Base-by-base conservation (phyloP, 495 filamentous ascomycete genomes). In the Aspergillus haitiensis region DNA sequence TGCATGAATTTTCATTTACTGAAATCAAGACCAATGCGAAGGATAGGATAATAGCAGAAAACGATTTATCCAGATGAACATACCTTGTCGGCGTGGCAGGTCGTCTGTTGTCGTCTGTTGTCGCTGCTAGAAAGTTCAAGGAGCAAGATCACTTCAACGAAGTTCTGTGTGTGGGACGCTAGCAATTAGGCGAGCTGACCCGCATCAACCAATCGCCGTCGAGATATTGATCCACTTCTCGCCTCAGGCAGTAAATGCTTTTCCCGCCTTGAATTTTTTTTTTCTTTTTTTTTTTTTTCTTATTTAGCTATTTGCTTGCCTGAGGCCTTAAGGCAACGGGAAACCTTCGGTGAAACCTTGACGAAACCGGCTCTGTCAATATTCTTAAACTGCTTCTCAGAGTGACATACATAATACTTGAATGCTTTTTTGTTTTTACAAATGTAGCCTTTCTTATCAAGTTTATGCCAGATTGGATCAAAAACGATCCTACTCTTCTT, bases 71-170 rank as follows among this genome's bases (percentile, higher is more conserved):
- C 21, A 51, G 51, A 32, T n/a, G 6, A 62, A 68, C 76, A 64
- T 79, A 80, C 77, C 77, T 80, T 80, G 77, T 78, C 77, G 77
- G 72, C 73, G 72, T 77, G 70, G 72, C 70, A 67, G 70, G 71
- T 77, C 70, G 78, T 75, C 72, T 70, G 67, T 80, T 73, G 76
- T 80, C 73, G 75, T 77, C 72, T 27, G 73, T 77, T 70, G 73
- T 76, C 70, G 71, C 67, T 64, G 67, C 65, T 68, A 68, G 70
- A 72, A 76, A 77, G 72, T 74, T 79, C 66, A 40, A 73, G 66
- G 65, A 64, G 64, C 52, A 65, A 75, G 72, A 68, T 65, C 64
- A 63, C 59, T 65, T 66, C 62, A 59, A 69, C 65, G 67, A 68
- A 56, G 60, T 72, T 27, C 21, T 77, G 74, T 80, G 76, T 79